These are phyloP conservation scores for Boletus barrowsii DNA, from an alignment of 768 basidiomycete genomes.

Conservation along the genomic window DNA sequence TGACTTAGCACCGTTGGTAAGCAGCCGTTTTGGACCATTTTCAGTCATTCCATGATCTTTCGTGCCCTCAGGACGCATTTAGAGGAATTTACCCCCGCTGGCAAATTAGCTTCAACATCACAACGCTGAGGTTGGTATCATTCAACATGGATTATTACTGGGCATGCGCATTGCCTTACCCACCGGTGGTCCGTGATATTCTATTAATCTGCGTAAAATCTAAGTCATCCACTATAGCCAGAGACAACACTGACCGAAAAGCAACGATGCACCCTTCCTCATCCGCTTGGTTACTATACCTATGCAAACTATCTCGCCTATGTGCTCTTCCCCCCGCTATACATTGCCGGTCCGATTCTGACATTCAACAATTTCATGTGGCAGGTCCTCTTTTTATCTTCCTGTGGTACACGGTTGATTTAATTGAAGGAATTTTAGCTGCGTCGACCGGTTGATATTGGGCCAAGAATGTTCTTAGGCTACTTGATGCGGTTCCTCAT, in stretches of 20 bases:
- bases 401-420: not conserved
- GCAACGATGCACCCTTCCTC: constrained; percentile 54
- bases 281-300: constrained; percentile 58
- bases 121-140: constrained; percentile 89
- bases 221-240: constrained; percentile 18
- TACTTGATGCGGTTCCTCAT: constrained; percentile 72
- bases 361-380: constrained; percentile 94
- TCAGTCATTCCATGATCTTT: constrained; percentile 2
- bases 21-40: constrained; percentile 20
- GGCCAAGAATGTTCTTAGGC: constrained; percentile 37
- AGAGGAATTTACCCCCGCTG: constrained; percentile 86
- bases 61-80: constrained; percentile 50
- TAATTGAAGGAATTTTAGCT: constrained; percentile 41
- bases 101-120: constrained; percentile 94
- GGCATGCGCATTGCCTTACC: constrained; percentile 50
- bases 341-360: constrained; percentile 94
- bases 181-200: constrained; percentile 40
- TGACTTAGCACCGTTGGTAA: constrained; percentile 57
- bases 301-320: constrained; percentile 79
- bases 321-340: constrained; percentile 87
- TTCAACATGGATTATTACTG: constrained; percentile 94
- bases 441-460: constrained; percentile 52
- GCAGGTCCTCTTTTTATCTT: constrained; percentile 58
- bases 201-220: not conserved
- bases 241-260: constrained; percentile 47